Conservation (phyloP, 139 green algal genomes). For the Chlorella sp. region DNA sequence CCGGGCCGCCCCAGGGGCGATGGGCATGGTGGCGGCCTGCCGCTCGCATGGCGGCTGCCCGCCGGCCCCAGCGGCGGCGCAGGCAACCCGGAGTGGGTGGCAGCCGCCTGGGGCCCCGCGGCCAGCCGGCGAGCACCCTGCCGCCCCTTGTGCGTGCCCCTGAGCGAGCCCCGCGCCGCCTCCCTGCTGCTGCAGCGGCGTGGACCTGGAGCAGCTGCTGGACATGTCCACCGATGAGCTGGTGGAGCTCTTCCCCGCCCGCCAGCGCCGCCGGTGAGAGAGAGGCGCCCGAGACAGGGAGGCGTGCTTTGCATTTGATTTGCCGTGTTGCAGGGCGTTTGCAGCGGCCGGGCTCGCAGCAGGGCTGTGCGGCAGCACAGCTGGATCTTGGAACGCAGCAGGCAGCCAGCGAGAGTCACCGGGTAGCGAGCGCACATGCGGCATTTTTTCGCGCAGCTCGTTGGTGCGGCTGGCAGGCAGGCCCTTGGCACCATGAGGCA, state of each 20-base stretch:
- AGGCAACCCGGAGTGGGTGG: no score
- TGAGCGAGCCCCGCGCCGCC: no score
- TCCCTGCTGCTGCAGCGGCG: slow-evolving; percentile 32
- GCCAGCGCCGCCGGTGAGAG: slow-evolving; percentile 63
- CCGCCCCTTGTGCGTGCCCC: no score
- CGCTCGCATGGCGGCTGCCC: neutral
- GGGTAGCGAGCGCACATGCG: neutral
- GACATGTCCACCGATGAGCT: slow-evolving; percentile 95
- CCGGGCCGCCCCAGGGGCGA: no score
- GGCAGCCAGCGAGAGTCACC: neutral
- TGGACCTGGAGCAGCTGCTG: slow-evolving; percentile 99
- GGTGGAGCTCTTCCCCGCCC: slow-evolving; percentile 83
- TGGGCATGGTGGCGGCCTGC: neutral
- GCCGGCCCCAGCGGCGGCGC: no score
- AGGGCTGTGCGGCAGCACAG: no score
- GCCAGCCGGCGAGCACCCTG: no score
- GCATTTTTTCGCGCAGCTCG: no score
- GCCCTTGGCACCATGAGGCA: no score
- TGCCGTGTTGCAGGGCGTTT: neutral
- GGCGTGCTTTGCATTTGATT: neutral
- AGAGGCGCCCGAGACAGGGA: neutral
- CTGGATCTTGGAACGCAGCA: neutral
- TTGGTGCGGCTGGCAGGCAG: no score
- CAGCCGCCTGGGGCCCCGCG: no score
- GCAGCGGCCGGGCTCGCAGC: no score